Evolutionary conservation across 257 asterid species (phyloP).

Genomic region (Capsicum pubescens): DNA sequence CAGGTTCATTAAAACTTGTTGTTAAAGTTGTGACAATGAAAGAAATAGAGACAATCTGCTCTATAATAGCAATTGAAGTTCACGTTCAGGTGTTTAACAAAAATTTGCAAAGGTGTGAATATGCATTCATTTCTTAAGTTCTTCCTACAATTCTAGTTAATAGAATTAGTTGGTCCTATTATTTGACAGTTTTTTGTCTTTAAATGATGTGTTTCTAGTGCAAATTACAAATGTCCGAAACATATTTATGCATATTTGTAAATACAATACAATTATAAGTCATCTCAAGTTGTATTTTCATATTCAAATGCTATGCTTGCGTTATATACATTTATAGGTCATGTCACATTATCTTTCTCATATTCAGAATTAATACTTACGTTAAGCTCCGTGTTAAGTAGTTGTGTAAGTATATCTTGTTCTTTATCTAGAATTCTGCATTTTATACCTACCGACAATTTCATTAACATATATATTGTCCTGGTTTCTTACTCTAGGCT

Average conservation of each 20-base stretch:
- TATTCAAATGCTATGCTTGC: background rate
- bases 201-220: too few species aligned
- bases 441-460: background rate
- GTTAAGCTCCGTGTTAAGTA: background rate
- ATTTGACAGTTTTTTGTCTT: too few species aligned
- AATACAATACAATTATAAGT: background rate
- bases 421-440: background rate
- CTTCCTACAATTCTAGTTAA: too few species aligned
- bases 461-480: background rate
- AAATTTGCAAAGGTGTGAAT: too few species aligned
- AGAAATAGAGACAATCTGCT: too few species aligned
- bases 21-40: too few species aligned
- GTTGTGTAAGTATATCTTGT: background rate
- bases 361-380: background rate
- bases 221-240: background rate
- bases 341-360: background rate
- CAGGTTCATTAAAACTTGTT: too few species aligned
- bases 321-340: background rate
- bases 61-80: too few species aligned
- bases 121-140: too few species aligned
- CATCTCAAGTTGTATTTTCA: background rate
- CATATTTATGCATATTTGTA: background rate
- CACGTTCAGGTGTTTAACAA: too few species aligned
- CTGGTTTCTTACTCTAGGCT: slow-evolving; percentile 53
- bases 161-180: too few species aligned